Evolutionary conservation across 2,329 filamentous ascomycete species (phyloP).

Genomic region (Aspergillus tubingensis): DNA sequence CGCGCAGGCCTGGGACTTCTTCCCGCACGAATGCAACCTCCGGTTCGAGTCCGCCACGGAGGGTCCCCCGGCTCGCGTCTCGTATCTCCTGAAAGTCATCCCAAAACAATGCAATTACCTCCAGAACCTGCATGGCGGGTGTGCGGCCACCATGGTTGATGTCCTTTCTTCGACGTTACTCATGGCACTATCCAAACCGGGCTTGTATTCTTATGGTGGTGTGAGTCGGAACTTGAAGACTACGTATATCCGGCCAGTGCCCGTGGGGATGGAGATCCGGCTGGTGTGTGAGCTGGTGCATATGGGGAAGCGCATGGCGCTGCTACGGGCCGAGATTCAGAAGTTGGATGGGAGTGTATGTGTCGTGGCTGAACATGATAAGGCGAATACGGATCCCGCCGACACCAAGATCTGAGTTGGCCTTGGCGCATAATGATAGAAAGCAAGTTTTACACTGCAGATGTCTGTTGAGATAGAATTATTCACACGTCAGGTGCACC

Average conservation of each 20-base stretch:
- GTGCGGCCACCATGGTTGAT: constrained; percentile 68
- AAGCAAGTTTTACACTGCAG: neutral
- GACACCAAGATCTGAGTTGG: neutral
- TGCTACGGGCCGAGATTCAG: constrained; percentile 58
- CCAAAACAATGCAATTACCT: constrained; percentile 86
- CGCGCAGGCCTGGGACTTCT: constrained; percentile 34
- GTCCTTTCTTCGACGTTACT: constrained; percentile 63
- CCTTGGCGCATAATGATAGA: neutral
- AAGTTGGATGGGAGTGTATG: constrained; percentile 55
- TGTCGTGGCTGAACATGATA: constrained; percentile 65
- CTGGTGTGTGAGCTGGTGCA: constrained; percentile 62
- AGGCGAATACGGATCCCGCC: constrained; percentile 60
- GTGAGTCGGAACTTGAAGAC: constrained; percentile 67
- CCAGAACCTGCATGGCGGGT: constrained; percentile 89
- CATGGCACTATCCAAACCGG: constrained; percentile 57
- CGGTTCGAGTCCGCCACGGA: constrained; percentile 42
- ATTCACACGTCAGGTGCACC: neutral
- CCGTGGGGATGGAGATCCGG: constrained; percentile 53
- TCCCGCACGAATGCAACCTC: constrained; percentile 31
- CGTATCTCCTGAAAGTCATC: constrained; percentile 62
- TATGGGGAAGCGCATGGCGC: constrained; percentile 56
- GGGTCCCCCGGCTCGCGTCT: constrained; percentile 36
- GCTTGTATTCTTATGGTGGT: constrained; percentile 63
- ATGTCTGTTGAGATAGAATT: neutral
- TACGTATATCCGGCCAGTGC: constrained; percentile 66